Evolutionary conservation across 2,329 filamentous ascomycete genomes (phyloP).

Genomic region (Botrytis porri): DNA sequence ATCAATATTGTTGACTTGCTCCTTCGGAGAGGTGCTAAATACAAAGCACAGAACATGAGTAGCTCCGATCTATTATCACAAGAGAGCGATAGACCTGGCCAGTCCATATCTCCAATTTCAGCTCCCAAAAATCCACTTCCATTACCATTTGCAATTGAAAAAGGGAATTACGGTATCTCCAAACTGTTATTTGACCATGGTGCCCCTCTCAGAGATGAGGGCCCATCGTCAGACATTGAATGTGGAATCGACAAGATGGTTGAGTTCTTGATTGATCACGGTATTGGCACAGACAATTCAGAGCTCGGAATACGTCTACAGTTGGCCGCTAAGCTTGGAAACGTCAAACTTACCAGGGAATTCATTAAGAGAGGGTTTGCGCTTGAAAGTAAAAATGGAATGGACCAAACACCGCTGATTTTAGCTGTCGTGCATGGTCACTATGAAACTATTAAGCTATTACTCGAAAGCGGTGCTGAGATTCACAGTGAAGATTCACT

Average conservation of each 20-base stretch:
- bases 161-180: neutral
- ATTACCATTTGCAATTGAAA: neutral
- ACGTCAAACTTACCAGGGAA: rapidly evolving
- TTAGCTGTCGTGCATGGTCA: neutral
- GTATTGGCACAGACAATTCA: no score
- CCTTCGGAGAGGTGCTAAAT: neutral
- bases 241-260: neutral
- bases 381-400: neutral
- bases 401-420: neutral
- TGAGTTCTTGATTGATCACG: neutral
- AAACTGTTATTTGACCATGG: neutral
- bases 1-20: neutral
- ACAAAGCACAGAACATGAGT: neutral
- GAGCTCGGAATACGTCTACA: rapidly evolving
- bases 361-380: neutral
- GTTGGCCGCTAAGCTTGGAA: neutral
- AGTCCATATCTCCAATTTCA: neutral
- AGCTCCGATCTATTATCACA: neutral
- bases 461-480: no score
- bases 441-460: no score
- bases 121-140: neutral
- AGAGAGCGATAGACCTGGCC: neutral
- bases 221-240: neutral
- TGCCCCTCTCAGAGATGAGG: neutral
- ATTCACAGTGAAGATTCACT: no score